Evolutionary conservation across 2,329 filamentous ascomycete genomes (phyloP).

Genomic region (Claviceps purpurea): DNA sequence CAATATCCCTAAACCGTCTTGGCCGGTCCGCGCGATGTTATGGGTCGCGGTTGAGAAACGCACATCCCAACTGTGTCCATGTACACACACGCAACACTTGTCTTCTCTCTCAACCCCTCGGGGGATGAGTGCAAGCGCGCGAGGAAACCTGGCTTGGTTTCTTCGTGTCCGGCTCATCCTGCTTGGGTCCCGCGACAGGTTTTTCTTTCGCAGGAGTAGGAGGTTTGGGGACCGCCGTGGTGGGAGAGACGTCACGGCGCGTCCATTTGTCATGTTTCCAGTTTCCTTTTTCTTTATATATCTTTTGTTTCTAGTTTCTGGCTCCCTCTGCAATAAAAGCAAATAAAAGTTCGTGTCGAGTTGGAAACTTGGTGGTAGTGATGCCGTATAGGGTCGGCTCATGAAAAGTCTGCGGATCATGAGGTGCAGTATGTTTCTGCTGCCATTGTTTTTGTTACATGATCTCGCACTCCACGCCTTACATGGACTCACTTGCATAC

Average conservation of each 20-base stretch:
- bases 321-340: not conserved
- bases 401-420: too few species aligned
- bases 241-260: constrained; percentile 49
- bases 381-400: too few species aligned
- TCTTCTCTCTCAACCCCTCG: constrained; percentile 50
- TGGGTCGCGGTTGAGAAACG: constrained; percentile 12
- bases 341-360: not conserved
- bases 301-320: not conserved
- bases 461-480: too few species aligned
- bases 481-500: too few species aligned
- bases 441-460: too few species aligned
- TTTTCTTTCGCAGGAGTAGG: constrained; percentile 19
- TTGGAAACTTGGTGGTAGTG: not conserved
- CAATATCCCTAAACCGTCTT: not conserved
- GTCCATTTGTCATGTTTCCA: constrained; percentile 13
- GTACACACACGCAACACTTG: constrained; percentile 19
- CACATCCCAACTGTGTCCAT: not conserved
- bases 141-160: not conserved
- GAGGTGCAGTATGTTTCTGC: too few species aligned
- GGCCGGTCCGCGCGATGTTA: not conserved
- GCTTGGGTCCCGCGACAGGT: constrained; percentile 32
- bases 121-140: constrained; percentile 2
- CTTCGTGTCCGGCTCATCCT: not conserved
- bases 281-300: constrained; percentile 3
- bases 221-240: constrained; percentile 28